Percentiles rank a stretch among this genome's conserved stretches.
phyloP scores from a whole-genome alignment of 2,329 filamentous ascomycete species.

The Exophiala sideris region DNA sequence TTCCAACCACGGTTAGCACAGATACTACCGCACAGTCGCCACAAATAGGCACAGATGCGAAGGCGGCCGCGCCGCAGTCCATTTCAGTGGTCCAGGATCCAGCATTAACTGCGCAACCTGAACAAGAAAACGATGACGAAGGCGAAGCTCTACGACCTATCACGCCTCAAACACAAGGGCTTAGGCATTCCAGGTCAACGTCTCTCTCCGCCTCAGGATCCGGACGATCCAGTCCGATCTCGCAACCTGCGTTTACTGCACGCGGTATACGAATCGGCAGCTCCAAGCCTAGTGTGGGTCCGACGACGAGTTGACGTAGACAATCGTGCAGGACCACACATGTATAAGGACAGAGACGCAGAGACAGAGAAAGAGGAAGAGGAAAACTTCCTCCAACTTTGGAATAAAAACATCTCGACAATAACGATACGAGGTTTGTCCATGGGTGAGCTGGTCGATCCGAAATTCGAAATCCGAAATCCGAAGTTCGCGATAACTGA shows the following conservation, averaged over 20 bases:
- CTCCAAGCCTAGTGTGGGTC: slow-evolving; percentile 23
- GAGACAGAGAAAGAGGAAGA: background rate
- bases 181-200: background rate
- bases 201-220: slow-evolving; percentile 1
- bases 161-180: no score
- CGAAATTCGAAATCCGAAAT: no score
- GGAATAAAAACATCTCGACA: no score
- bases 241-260: slow-evolving; percentile 16
- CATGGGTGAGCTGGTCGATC: no score
- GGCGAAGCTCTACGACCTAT: background rate
- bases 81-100: no score
- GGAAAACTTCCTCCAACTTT: no score
- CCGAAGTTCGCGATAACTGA: no score
- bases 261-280: slow-evolving; percentile 26
- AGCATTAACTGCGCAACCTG: no score
- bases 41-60: no score
- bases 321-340: background rate
- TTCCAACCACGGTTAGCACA: background rate
- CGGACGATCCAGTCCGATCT: slow-evolving; percentile 5
- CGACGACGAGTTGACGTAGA: background rate
- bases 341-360: background rate
- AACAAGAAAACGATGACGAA: background rate
- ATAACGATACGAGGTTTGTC: no score
- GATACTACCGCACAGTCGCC: background rate
- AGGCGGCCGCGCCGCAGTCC: no score